phyloP scores from a whole-genome alignment of 2,329 filamentous ascomycete genomes.

The Epichloe typhina region DNA sequence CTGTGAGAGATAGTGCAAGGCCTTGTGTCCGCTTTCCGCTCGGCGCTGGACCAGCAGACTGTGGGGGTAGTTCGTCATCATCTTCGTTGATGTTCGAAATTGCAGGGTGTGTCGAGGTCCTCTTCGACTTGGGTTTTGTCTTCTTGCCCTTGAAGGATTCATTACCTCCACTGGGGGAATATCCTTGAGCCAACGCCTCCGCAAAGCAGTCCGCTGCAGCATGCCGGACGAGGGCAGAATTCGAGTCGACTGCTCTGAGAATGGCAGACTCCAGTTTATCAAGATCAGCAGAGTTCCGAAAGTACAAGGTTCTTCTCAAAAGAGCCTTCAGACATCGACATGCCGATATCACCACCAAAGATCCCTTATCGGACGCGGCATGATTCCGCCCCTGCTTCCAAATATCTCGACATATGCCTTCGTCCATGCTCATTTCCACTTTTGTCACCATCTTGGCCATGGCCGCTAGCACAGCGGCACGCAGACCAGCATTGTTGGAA shows the following conservation, averaged over 20 bases:
- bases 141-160: conserved; percentile 54
- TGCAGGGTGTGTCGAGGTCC: conserved; percentile 45
- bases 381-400: conserved; percentile 83
- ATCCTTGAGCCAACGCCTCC: conserved; percentile 68
- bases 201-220: conserved; percentile 78
- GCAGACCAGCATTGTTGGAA: conserved; percentile 66
- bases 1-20: conserved; percentile 60
- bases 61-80: conserved; percentile 56
- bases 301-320: conserved; percentile 60
- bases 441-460: conserved; percentile 65
- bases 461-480: conserved; percentile 63
- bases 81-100: conserved; percentile 39
- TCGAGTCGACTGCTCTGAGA: conserved; percentile 77
- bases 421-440: conserved; percentile 66
- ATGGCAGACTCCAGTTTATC: conserved; percentile 72
- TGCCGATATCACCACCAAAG: conserved; percentile 64
- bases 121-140: conserved; percentile 47
- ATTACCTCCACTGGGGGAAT: conserved; percentile 38
- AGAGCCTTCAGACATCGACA: conserved; percentile 69
- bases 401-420: conserved; percentile 71
- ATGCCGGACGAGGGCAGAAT: conserved; percentile 62
- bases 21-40: conserved; percentile 55
- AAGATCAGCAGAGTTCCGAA: conserved; percentile 80
- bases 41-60: conserved; percentile 62
- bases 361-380: conserved; percentile 67